Conservation (phyloP, 352 stramenopile genomes). For the Phytophthora podocarpi region DNA sequence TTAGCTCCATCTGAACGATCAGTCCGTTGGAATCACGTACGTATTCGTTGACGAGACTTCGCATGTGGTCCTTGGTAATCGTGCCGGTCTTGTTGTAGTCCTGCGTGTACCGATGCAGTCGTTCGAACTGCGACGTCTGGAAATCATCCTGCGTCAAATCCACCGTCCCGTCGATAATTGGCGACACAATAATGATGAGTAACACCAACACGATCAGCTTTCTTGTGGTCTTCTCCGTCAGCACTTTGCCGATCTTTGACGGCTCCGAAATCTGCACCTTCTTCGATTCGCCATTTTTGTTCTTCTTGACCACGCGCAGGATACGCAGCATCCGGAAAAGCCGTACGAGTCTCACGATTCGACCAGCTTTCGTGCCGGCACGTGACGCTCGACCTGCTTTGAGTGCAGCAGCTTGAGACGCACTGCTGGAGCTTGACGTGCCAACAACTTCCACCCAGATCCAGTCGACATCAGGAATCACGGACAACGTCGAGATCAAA, state of each 20-base stretch:
- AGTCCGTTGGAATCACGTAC: constrained; percentile 74
- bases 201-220: constrained; percentile 92
- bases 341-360: constrained; percentile 92
- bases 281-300: constrained; percentile 62
- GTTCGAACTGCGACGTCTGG: constrained; percentile 74
- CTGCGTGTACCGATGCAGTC: constrained; percentile 82
- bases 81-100: constrained; percentile 78
- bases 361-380: constrained; percentile 85
- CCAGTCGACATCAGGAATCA: constrained; percentile 92
- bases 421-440: constrained; percentile 21
- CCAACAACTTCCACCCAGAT: constrained; percentile 74
- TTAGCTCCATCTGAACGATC: constrained; percentile 66
- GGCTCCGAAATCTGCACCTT: constrained; percentile 81
- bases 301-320: constrained; percentile 82
- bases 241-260: constrained; percentile 94
- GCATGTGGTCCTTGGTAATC: constrained; percentile 54
- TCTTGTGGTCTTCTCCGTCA: constrained; percentile 95
- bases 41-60: constrained; percentile 70
- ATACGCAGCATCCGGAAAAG: constrained; percentile 92
- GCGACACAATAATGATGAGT: constrained; percentile 86
- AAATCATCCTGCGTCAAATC: constrained; percentile 79
- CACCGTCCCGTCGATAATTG: constrained; percentile 79
- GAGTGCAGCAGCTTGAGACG: constrained; percentile 65
- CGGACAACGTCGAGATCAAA: constrained; percentile 92
- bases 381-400: constrained; percentile 87